These are phyloP conservation scores for Mycena chlorophos DNA, from an alignment of 768 basidiomycete species.

Conservation along the genomic window DNA sequence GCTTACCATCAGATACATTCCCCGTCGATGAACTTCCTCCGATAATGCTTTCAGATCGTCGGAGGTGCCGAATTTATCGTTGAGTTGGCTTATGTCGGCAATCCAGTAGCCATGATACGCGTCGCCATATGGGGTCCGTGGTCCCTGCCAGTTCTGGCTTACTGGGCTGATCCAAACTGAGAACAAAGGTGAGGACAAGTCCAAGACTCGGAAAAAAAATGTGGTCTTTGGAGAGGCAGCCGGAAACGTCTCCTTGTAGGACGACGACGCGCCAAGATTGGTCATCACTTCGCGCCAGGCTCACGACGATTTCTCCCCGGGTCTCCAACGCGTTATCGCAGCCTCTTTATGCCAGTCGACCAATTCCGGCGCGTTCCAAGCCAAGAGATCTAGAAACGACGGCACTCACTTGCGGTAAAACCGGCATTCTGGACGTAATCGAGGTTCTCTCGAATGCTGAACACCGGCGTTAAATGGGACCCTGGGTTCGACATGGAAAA, in stretches of 20 bases:
- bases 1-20: conserved; percentile 78
- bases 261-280: no score
- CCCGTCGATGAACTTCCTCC: conserved; percentile 61
- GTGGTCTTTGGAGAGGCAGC: no score
- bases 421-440: conserved; percentile 85
- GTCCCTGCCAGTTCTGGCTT: conserved; percentile 74
- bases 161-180: conserved; percentile 84
- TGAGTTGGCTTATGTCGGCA: conserved; percentile 60
- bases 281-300: no score
- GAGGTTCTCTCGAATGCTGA: conserved; percentile 70
- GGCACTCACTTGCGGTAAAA: conserved; percentile 63
- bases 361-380: no score
- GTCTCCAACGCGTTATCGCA: no score
- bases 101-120: conserved; percentile 89
- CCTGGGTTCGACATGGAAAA: conserved; percentile 5
- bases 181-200: neutral
- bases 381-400: no score
- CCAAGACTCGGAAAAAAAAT: neutral
- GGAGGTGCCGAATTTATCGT: conserved; percentile 62
- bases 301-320: no score
- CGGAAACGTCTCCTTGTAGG: no score
- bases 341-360: no score
- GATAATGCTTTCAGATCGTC: conserved; percentile 65
- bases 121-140: conserved; percentile 71
- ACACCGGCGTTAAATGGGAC: neutral